Evolutionary conservation across 163 green algal genomes (phyloP), one percentile per base, ranked within the genome.

Genomic region (Chlamydomonas reinhardtii): DNA sequence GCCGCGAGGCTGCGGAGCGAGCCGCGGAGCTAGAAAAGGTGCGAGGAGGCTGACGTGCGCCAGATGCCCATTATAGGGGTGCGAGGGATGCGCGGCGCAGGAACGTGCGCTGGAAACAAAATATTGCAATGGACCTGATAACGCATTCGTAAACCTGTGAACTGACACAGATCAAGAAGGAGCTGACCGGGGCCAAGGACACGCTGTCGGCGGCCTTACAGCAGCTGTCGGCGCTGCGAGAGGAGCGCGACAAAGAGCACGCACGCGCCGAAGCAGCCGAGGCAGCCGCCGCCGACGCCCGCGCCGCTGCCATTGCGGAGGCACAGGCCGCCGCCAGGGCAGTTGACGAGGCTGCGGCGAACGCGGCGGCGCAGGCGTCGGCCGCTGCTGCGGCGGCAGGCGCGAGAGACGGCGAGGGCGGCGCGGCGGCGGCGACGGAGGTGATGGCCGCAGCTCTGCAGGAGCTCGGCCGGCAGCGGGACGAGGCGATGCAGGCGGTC

Each of bases 131-230:
- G n/a, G n/a, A n/a, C n/a, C n/a, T n/a, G n/a, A n/a, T n/a, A n/a
- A n/a, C n/a, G n/a, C n/a, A n/a, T n/a, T n/a, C n/a, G n/a, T n/a
- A n/a, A n/a, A n/a, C n/a, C n/a, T n/a, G n/a, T n/a, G n/a, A n/a
- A n/a, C n/a, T 48, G 5, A 48, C 5, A 34, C 72, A 64, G 72
- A 2, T 39, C 2, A 48, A 17, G 5, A 25, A 77, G n/a, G 79
- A 85, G 39, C 79, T 85, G 24, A 19, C 0, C 2, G 25, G 39
- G 22, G 11, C 48, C 8, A 32, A 85, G 79, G 34, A 34, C 43
- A 78, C 68, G 32, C 69, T 85, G 52, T 37, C 73, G 0, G 75
- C 66, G 68, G 68, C 79, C 24, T 12, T 85, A 32, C 68, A 85
- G 69, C 79, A 85, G 52, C 61, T 78, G 29, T 34, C 66, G n/a